These are phyloP conservation scores for Plantago coronopus DNA, from an alignment of 305 asterid species.

Conservation along the genomic window DNA sequence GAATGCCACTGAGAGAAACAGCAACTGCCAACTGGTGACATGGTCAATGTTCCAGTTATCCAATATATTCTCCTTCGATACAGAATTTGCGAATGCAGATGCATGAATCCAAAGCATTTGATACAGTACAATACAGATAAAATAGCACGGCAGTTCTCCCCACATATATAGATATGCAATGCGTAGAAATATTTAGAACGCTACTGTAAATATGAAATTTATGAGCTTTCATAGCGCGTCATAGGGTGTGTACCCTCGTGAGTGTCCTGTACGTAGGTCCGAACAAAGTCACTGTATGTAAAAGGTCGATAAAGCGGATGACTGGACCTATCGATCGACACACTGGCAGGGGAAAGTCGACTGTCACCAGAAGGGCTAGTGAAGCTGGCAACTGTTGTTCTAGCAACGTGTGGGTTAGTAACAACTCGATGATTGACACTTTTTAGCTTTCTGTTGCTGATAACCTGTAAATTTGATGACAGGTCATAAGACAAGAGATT, in stretches of 20 bases:
- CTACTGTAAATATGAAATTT: background rate
- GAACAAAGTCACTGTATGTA: constrained; percentile 17
- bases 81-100: too few relatives aligned
- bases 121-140: too few relatives aligned
- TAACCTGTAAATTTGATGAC: constrained; percentile 7
- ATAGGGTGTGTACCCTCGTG: constrained; percentile 10
- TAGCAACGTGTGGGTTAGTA: constrained; percentile 21
- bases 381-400: constrained; percentile 28
- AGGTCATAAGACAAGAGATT: background rate
- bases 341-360: constrained; percentile 19
- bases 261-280: background rate
- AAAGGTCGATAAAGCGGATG: constrained; percentile 18
- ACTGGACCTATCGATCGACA: background rate
- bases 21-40: too few relatives aligned
- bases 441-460: constrained; percentile 30
- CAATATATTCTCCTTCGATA: too few relatives aligned
- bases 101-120: too few relatives aligned
- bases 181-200: too few relatives aligned
- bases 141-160: too few relatives aligned
- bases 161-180: too few relatives aligned
- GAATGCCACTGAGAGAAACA: too few relatives aligned
- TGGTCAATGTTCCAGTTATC: too few relatives aligned
- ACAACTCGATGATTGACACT: constrained; percentile 29
- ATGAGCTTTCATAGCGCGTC: constrained; percentile 7
- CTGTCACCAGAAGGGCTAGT: constrained; percentile 10